A percentile compares a stretch with the other conserved stretches of the same genome.
phyloP scores from a whole-genome alignment of 805 yeast genomes.

The Clavispora santaluciae region DNA sequence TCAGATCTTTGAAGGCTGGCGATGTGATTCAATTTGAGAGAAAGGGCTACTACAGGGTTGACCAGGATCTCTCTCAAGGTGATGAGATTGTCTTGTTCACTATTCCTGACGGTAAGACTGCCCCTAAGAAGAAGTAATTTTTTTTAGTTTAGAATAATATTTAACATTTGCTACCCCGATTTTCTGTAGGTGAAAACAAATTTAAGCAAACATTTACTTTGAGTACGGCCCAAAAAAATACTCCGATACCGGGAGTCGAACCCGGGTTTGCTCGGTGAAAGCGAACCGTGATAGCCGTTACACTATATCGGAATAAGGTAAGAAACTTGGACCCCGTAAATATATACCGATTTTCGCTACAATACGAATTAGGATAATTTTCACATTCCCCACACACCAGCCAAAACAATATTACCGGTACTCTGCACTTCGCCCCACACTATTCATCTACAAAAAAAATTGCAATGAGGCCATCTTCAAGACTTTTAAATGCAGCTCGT shows the following conservation, averaged over 20 bases:
- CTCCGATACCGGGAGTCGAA: slow-evolving; percentile 86
- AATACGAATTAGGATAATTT: too few relatives aligned
- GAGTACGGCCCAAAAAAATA: too few relatives aligned
- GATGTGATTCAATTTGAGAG: slow-evolving; percentile 93
- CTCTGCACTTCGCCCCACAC: too few relatives aligned
- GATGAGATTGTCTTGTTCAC: slow-evolving; percentile 77
- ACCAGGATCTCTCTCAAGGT: slow-evolving; percentile 50
- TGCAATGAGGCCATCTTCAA: not conserved
- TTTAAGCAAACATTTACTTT: too few relatives aligned
- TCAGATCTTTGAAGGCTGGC: slow-evolving; percentile 72
- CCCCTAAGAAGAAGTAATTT: slow-evolving; percentile 29
- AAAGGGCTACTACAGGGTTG: slow-evolving; percentile 92
- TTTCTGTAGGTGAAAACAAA: too few relatives aligned
- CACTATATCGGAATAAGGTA: slow-evolving; percentile 62
- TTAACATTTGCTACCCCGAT: not conserved
- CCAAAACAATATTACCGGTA: too few relatives aligned
- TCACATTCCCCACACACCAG: too few relatives aligned
- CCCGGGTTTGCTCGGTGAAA: slow-evolving; percentile 83
- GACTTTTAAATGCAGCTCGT: not conserved
- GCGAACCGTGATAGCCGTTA: slow-evolving; percentile 82
- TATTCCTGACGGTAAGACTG: slow-evolving; percentile 88
- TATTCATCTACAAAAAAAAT: too few relatives aligned
- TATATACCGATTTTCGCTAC: too few relatives aligned
- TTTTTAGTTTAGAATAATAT: not conserved
- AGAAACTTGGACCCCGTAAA: too few relatives aligned